Evolutionary conservation across 495 filamentous ascomycete species (phyloP).

Genomic region (Hypoxylon perforatum): DNA sequence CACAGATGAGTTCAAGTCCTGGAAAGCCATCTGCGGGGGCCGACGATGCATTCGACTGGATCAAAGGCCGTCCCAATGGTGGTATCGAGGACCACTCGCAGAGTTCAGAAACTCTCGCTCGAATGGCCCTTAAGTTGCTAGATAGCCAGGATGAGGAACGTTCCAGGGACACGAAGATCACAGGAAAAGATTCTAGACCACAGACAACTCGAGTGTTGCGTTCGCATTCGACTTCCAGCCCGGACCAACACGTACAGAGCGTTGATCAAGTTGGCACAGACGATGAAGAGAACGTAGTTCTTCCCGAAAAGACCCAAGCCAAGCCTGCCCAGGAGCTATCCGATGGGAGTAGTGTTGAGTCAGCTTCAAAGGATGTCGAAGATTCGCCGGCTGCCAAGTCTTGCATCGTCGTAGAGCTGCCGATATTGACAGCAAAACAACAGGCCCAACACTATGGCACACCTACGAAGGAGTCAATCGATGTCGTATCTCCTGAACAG

Average conservation of each 20-base stretch:
- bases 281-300: background rate
- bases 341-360: background rate
- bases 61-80: background rate
- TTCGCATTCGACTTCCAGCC: too few relatives aligned
- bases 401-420: constrained; percentile 25
- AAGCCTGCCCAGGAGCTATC: background rate
- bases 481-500: constrained; percentile 3
- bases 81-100: constrained; percentile 30
- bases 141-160: too few relatives aligned
- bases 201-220: too few relatives aligned
- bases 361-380: background rate
- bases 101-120: constrained; percentile 22
- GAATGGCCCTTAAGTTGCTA: background rate
- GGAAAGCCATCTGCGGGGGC: background rate
- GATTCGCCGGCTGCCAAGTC: background rate
- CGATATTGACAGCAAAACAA: constrained; percentile 10
- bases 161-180: too few relatives aligned
- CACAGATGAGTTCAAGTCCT: constrained; percentile 23
- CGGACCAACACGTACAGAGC: too few relatives aligned
- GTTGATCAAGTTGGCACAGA: too few relatives aligned
- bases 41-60: background rate
- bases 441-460: constrained; percentile 14
- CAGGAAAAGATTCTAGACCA: too few relatives aligned
- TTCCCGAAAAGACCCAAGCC: background rate
- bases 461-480: too few relatives aligned